Percentiles rank a stretch among this genome's conserved stretches.
phyloP scores from a whole-genome alignment of 78 protist species.

The Dictyostelium brefeldianum region DNA sequence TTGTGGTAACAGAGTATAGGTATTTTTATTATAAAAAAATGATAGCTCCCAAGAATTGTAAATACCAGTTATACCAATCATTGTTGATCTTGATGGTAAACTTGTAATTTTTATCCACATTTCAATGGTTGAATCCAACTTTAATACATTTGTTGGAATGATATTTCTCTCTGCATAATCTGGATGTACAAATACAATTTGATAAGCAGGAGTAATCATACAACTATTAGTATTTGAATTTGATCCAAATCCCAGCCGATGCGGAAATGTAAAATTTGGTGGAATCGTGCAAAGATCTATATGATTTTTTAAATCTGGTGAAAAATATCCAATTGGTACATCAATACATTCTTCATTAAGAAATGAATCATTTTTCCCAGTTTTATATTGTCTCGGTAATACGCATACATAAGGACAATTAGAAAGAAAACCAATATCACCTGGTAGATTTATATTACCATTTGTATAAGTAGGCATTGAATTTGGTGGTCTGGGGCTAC shows the following conservation, averaged over 20 bases:
- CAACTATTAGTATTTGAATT: conserved; percentile 8
- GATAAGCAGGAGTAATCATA: background rate
- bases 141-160: background rate
- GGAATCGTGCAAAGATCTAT: background rate
- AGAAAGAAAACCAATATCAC: background rate
- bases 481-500: background rate
- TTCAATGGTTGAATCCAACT: conserved; percentile 13
- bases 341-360: background rate
- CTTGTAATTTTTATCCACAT: conserved; percentile 7
- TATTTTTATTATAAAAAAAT: background rate
- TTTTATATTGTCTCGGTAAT: conserved; percentile 4
- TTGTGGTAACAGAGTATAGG: background rate
- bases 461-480: background rate
- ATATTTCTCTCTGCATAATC: background rate
- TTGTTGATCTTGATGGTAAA: background rate
- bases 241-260: conserved; percentile 8
- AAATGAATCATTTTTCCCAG: background rate
- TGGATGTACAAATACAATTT: background rate
- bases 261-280: background rate
- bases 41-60: background rate
- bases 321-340: conserved; percentile 1
- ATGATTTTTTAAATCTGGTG: background rate
- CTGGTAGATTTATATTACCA: background rate
- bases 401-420: background rate
- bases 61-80: conserved; percentile 7